Evolutionary conservation across 352 stramenopile genomes (phyloP).

Genomic region (Phytophthora cactorum): DNA sequence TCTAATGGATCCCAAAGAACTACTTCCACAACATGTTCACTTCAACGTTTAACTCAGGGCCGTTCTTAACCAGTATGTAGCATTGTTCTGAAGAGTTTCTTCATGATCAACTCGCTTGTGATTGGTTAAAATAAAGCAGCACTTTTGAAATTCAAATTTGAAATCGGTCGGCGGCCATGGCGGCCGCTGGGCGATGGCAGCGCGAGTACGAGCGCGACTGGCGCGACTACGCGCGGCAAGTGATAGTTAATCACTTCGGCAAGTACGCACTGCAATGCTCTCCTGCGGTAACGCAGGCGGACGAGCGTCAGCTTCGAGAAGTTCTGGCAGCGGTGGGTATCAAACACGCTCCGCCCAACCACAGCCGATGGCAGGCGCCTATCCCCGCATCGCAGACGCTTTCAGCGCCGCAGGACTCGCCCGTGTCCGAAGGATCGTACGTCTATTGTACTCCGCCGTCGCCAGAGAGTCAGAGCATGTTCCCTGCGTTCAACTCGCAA

Average conservation of each 20-base stretch:
- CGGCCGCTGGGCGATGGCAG: constrained; percentile 46
- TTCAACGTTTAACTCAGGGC: neutral
- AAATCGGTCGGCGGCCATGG: constrained; percentile 17
- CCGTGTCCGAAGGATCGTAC: constrained; percentile 59
- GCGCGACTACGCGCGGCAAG: constrained; percentile 45
- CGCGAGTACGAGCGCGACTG: constrained; percentile 73
- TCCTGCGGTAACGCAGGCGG: constrained; percentile 32
- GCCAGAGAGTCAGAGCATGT: constrained; percentile 40
- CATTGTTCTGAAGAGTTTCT: no score
- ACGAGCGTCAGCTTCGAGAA: constrained; percentile 48
- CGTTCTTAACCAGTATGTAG: no score
- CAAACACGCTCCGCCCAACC: constrained; percentile 38
- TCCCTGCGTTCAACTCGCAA: constrained; percentile 66
- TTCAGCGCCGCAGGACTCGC: constrained; percentile 17
- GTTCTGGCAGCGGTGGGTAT: constrained; percentile 41
- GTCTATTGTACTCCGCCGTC: constrained; percentile 66
- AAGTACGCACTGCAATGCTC: constrained; percentile 26
- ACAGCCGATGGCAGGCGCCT: constrained; percentile 39
- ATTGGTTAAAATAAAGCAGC: constrained; percentile 26
- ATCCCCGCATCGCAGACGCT: constrained; percentile 26
- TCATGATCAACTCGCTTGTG: neutral
- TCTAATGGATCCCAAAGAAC: constrained; percentile 30
- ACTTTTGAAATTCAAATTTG: constrained; percentile 36
- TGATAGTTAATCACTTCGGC: constrained; percentile 49
- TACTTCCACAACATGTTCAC: constrained; percentile 24